Evolutionary conservation across 805 yeast genomes (phyloP), one percentile per base, ranked within the genome.

Genomic region (Wickerhamiella nectarea): DNA sequence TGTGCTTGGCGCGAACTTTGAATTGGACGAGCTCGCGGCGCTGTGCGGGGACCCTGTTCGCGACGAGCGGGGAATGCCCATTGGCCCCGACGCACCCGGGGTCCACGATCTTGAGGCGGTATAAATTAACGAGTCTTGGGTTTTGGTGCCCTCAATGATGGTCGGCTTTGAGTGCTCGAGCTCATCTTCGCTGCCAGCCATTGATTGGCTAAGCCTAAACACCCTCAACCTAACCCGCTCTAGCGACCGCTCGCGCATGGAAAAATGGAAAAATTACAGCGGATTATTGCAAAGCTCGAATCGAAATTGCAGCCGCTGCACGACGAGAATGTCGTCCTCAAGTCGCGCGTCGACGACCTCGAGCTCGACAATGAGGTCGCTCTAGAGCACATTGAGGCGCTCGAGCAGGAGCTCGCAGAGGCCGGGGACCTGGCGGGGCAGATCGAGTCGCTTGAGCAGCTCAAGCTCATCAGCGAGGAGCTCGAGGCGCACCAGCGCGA

Each of bases 391-490:
- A 50, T 48, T 34, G 60, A 53, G 31, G 48, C 43, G 10, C 48
- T 59, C 43, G 47, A 42, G n/a, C 46, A 43, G 4, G 64, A 62
- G 34, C 43, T 59, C 37, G 51, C 46, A 11, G 48, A 50, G 28
- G 38, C 57, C 10, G 50, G 49, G 2, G 57, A 53, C n/a, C 57
- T 75, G 17, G 56, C 64, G 25, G 49, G 49, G 3, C 64, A 72
- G 0, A 60, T 76, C 1, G 63, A 62, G 1, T 80, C 77, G 18
- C 58, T 76, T 26, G 73, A 68, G 36, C 75, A 72, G 40, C 53
- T 78, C 17, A 72, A 71, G 46, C 71, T 68, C 37, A 53, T 77
- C 8, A 74, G 72, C 46, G 70, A 65, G 43, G 72, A 71, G 43
- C 57, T 76, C 24, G 78, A 75, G 44, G 66, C 65, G 9, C 60